Evolutionary conservation across 1,139 yeast genomes (phyloP), one percentile per base, ranked within the genome.

Genomic region (Taiozyma sp.): DNA sequence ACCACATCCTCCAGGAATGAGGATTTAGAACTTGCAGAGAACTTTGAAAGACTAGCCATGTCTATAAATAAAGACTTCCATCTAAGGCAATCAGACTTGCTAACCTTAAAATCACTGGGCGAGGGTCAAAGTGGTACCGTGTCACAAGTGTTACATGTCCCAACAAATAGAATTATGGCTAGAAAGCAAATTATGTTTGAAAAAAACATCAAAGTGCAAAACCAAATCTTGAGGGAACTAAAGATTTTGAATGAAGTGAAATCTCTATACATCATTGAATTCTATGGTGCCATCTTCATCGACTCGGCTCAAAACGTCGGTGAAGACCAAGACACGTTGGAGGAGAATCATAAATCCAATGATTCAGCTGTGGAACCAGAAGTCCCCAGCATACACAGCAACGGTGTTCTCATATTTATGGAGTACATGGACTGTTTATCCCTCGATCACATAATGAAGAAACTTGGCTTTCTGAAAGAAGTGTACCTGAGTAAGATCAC

Each of bases 351-450:
- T 16, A 14, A 40, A 6, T 34, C 47, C 4, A 43, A 45, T 12
- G 44, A 46, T 24, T 19, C 38, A 27, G 47, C 50, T 27, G 52
- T 51, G 8, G 23, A 27, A 14, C 52, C 51, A 29, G 60, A 54
- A 19, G 54, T 54, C 9, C 32, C 57, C 7, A 48, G 51, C 8
- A 47, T 55, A 2, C 55, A 52, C 22, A 54, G 57, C 34, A 70
- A 71, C 55, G 75, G 72, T 45, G 70, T 72, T 5, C 58, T 90
- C 22, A 87, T 93, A 57, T 86, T 96, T 68, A 90, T 92, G 96
- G 98, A 93, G 67, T 92, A 89, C 68, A 88, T 93, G 81, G 96
- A 93, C 69, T 88, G 97, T 68, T 95, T 97, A 0, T 90, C 97
- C 0, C 74, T 93, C 48, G 98, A 92, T 67, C 83, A 88, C 56